phyloP scores from a whole-genome alignment of 208 protist species.

The Leishmania tropica region DNA sequence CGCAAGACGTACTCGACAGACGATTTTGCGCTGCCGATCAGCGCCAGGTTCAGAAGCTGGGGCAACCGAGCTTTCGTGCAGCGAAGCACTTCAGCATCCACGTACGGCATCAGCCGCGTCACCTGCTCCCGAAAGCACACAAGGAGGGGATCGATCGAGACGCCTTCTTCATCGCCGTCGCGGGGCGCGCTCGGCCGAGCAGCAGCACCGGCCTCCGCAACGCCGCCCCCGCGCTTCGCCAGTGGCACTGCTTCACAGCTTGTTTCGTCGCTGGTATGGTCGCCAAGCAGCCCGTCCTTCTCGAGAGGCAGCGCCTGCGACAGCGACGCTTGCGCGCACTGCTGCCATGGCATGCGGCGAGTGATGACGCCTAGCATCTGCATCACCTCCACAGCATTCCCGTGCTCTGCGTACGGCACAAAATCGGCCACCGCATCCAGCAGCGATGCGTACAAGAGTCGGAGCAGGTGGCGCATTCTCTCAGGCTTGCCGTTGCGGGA shows the following conservation, averaged over 20 bases:
- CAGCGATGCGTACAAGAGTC: conserved; percentile 10
- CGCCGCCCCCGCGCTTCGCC: not conserved
- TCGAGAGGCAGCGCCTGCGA: not conserved
- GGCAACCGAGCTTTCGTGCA: not conserved
- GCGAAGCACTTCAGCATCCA: conserved; percentile 16
- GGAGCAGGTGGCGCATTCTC: not conserved
- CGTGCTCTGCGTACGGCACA: conserved; percentile 2
- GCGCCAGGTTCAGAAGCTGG: not conserved
- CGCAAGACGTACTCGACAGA: conserved; percentile 14
- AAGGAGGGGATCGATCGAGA: not conserved
- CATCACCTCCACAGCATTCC: conserved; percentile 13
- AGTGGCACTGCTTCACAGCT: not conserved
- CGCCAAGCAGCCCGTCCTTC: not conserved
- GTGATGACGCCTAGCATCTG: conserved; percentile 23
- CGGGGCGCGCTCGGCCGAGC: not conserved
- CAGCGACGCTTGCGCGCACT: not conserved
- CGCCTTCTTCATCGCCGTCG: not conserved
- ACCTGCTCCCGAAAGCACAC: conserved; percentile 5
- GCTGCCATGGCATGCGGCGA: conserved; percentile 18
- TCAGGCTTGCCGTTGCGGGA: not conserved
- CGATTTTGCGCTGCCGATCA: conserved; percentile 14
- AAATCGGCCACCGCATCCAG: conserved; percentile 9
- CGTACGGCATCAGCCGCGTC: conserved; percentile 22
- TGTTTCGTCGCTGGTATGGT: not conserved
- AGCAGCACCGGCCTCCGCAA: not conserved